A percentile compares a stretch with the other conserved stretches of the same genome.
Evolutionary conservation across 176 grass and related monocot genomes (phyloP).

Genomic region (Carex myosuroides): DNA sequence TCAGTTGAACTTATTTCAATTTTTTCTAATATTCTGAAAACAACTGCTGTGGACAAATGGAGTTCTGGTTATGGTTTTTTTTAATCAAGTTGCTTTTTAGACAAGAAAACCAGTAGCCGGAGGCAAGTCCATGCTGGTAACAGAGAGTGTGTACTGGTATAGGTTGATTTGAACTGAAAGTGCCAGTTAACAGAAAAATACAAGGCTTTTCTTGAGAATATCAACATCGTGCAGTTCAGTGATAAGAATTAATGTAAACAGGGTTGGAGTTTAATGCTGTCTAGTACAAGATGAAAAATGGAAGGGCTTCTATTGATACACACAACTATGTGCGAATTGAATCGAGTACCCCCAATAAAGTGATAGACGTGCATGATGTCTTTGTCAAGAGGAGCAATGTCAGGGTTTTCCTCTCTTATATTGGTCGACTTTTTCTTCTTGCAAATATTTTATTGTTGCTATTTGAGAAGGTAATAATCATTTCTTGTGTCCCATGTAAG

Average conservation of each 20-base stretch:
- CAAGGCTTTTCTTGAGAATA: background rate
- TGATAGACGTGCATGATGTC: slow-evolving; percentile 55
- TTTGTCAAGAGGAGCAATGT: slow-evolving; percentile 34
- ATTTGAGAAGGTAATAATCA: slow-evolving; percentile 38
- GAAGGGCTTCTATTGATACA: background rate
- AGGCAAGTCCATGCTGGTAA: background rate
- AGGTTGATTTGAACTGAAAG: background rate
- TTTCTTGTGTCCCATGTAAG: background rate
- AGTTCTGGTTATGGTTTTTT: background rate
- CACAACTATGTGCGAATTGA: slow-evolving; percentile 4
- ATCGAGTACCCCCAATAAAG: slow-evolving; percentile 1
- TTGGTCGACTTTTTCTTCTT: slow-evolving; percentile 26
- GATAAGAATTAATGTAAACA: background rate
- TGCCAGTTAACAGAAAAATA: background rate
- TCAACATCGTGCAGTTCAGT: background rate
- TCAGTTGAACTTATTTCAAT: too few species aligned
- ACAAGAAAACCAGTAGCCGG: background rate
- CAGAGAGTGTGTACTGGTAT: background rate
- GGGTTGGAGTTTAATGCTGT: background rate
- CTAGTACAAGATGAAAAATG: slow-evolving; percentile 14
- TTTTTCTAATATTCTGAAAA: too few species aligned
- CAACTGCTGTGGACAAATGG: background rate
- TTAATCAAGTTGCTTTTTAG: background rate
- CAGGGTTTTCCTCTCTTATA: slow-evolving; percentile 32
- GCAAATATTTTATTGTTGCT: slow-evolving; percentile 20